Base-by-base conservation (phyloP, 1,284 basidiomycete species). In the Xerocomus cyaneibrunnescens region DNA sequence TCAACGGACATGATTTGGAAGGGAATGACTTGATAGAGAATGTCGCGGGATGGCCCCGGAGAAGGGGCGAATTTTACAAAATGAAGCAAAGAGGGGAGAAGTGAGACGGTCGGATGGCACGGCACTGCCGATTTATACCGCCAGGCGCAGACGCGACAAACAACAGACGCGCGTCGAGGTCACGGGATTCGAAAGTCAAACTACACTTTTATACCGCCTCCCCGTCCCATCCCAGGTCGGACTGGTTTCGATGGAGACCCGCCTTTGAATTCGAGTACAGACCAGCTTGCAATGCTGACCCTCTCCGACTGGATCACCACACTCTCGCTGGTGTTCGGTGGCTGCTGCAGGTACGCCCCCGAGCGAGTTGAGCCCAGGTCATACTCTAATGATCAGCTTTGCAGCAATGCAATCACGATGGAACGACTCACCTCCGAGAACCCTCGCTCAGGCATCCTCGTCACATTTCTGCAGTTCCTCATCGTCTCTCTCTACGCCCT, bases 401-500 rank as follows among this genome's bases (percentile, higher is more conserved):
- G n/a, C 3, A 63, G 85, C 60, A 89, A 90, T 67, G 89, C 88
- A 27, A 74, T 89, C 47, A 83, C 87, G 1, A 70, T 85, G 2
- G 87, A 90, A 66, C 78, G 82, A 56, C 70, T 88, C 17, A 88
- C 85, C 2, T 76, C 80, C 4, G 70, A 77, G 44, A 77, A 85
- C 60, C 84, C 87, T 10, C 71, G 76, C 22, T 72, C 83, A 44
- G 92, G 92, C 49, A 82, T 87, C 19, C 79, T 95, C 48, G 83
- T 95, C 62, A 95, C 93, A 0, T 88, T 94, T 60, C 78, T 85
- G 39, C 93, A 95, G 69, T 94, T 94, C 70, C 56, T 89, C 47
- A 67, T 87, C 60, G 84, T 94, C 52, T 83, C 91, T 8, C 57
- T 92, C 1, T 74, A 83, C 57, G 84, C 86, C 0, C 74, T 91